Conservation (phyloP, 2,329 filamentous ascomycete genomes). For the Aureobasidium pullulans region DNA sequence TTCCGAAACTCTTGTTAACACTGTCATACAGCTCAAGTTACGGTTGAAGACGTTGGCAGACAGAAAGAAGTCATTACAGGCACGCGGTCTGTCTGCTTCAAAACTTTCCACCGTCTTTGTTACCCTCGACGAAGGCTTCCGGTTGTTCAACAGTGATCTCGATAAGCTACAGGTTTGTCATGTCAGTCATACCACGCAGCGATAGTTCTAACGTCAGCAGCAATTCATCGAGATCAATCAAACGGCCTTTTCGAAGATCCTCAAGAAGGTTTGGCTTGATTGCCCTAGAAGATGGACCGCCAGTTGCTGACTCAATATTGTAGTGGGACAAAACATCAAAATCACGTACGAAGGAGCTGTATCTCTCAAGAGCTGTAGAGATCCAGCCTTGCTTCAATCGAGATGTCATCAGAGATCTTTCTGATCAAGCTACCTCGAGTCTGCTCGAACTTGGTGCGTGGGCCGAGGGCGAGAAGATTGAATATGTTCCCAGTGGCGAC, state of each 20-base stretch:
- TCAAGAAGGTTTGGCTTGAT: conserved; percentile 66
- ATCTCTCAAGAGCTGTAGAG: conserved; percentile 90
- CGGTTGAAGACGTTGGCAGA: conserved; percentile 86
- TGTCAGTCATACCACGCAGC: background rate
- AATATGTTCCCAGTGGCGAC: conserved; percentile 42
- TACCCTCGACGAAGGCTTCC: conserved; percentile 90
- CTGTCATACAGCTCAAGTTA: conserved; percentile 67
- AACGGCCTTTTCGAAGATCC: conserved; percentile 93
- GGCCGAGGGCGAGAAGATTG: conserved; percentile 92
- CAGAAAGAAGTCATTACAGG: conserved; percentile 88
- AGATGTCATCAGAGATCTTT: conserved; percentile 91
- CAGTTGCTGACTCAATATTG: background rate
- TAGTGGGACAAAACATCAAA: conserved; percentile 96
- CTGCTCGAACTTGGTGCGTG: conserved; percentile 90
- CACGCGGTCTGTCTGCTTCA: conserved; percentile 62
- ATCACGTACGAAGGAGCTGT: conserved; percentile 96
- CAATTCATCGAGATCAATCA: conserved; percentile 99
- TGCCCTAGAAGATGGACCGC: conserved; percentile 7
- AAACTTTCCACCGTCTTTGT: conserved; percentile 90
- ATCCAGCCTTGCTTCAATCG: conserved; percentile 98
- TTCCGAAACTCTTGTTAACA: conserved; percentile 16
- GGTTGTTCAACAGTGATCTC: conserved; percentile 91
- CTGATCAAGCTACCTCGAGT: conserved; percentile 94
- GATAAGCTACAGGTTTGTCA: conserved; percentile 71
- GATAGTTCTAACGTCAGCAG: conserved; percentile 34